Percentiles rank a stretch among this genome's conserved stretches.
Evolutionary conservation across 2,329 filamentous ascomycete species (phyloP).

Genomic region (Juglanconis oblonga): DNA sequence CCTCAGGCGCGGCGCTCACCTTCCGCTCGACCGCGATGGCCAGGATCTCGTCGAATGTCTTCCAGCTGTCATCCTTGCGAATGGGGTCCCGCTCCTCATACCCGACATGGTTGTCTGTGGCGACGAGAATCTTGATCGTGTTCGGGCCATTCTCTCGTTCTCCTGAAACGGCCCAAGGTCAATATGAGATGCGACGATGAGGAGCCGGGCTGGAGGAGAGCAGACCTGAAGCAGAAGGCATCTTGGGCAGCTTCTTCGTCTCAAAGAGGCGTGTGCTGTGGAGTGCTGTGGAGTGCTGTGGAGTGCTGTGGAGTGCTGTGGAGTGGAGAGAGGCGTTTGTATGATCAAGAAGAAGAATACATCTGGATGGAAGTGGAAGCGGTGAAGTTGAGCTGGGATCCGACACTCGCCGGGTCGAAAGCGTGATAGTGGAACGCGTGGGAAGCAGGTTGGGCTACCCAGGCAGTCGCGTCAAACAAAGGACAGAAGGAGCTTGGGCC

Average conservation of each 20-base stretch:
- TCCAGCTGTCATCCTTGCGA: constrained; percentile 97
- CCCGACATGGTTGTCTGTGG: constrained; percentile 97
- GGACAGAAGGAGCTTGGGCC: not conserved
- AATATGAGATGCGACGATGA: not conserved
- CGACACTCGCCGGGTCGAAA: not conserved
- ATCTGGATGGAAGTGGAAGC: constrained; percentile 4
- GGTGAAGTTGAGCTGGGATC: not conserved
- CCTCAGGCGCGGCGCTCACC: constrained; percentile 40
- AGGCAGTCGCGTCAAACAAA: constrained; percentile 4
- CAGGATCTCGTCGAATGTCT: constrained; percentile 94
- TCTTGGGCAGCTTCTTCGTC: constrained; percentile 10
- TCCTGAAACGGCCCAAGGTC: not conserved
- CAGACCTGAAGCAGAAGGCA: constrained; percentile 26
- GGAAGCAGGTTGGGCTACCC: not conserved
- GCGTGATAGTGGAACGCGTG: constrained; percentile 1
- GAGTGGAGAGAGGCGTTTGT: no score
- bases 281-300: no score
- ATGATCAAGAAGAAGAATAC: not conserved
- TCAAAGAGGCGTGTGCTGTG: not conserved
- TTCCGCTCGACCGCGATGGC: constrained; percentile 80
- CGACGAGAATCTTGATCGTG: constrained; percentile 89
- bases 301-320: no score
- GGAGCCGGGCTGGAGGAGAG: not conserved
- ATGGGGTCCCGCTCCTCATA: constrained; percentile 91
- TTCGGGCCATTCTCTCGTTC: constrained; percentile 71